A percentile compares a stretch with the other conserved stretches of the same genome.
Conservation (phyloP, 139 green algal species). For the Micromonas pusilla region DNA sequence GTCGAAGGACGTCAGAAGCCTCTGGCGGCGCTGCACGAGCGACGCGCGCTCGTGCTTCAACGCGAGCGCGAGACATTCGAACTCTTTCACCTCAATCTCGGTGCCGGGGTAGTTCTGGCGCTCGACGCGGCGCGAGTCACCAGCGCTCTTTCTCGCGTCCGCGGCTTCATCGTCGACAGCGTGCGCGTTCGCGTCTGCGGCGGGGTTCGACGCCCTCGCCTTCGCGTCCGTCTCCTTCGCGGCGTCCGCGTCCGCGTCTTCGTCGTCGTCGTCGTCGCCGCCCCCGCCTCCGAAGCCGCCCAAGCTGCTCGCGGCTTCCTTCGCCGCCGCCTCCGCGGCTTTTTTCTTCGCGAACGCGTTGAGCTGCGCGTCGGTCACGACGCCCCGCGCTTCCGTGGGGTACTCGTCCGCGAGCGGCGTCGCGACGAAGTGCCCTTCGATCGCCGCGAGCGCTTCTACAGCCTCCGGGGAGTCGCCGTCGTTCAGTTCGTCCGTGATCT, state of each 20-base stretch:
- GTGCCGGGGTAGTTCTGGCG: too few species aligned
- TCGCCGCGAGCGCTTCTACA: background rate
- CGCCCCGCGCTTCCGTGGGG: constrained; percentile 9
- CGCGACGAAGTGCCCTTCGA: background rate
- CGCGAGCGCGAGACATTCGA: too few species aligned
- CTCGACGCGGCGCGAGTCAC: too few species aligned
- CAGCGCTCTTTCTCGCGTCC: too few species aligned
- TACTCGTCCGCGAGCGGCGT: constrained; percentile 34
- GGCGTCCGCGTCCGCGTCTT: background rate
- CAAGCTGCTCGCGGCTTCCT: constrained; percentile 13
- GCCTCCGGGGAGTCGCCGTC: background rate
- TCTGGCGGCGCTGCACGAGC: constrained; percentile 26
- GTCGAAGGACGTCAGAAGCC: constrained; percentile 52
- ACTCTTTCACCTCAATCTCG: too few species aligned
- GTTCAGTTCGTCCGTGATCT: constrained; percentile 31
- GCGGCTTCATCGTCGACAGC: too few species aligned
- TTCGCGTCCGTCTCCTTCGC: background rate
- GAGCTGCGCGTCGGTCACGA: background rate
- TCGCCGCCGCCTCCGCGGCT: background rate
- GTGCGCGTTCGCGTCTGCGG: too few species aligned
- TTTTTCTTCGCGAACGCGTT: background rate
- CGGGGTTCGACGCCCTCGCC: too few species aligned
- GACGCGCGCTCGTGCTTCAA: constrained; percentile 33
- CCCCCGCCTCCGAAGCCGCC: background rate
- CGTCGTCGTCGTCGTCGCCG: background rate